Percentiles rank a stretch among this genome's conserved stretches.
Conservation (phyloP, 2,329 filamentous ascomycete genomes). For the Fusarium sp. region DNA sequence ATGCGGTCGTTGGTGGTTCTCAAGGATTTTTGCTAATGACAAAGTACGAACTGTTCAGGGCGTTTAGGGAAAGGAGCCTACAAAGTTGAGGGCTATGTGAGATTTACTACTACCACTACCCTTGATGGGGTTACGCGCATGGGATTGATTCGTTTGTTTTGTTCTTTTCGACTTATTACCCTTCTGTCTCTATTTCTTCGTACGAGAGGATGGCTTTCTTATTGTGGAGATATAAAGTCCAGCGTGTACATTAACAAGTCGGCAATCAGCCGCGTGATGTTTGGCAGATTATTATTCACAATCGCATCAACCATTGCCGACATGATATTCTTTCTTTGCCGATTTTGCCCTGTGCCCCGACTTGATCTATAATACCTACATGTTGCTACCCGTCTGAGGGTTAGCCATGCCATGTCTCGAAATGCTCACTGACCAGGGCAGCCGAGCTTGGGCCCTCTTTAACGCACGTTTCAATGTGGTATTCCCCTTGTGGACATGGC, state of each 20-base stretch:
- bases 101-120: conserved; percentile 35
- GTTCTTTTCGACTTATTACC: conserved; percentile 17
- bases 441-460: conserved; percentile 24
- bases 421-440: neutral
- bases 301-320: neutral
- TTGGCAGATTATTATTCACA: neutral
- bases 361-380: neutral
- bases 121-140: conserved; percentile 41
- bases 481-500: conserved; percentile 11
- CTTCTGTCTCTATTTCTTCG: conserved; percentile 28
- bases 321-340: neutral
- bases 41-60: conserved; percentile 42
- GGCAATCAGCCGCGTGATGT: neutral
- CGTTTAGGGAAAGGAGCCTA: conserved; percentile 42
- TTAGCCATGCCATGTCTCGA: neutral
- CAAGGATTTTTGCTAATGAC: conserved; percentile 39
- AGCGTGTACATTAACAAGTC: conserved; percentile 30
- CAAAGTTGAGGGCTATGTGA: conserved; percentile 40
- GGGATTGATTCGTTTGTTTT: conserved; percentile 29
- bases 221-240: conserved; percentile 12
- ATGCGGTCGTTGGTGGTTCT: conserved; percentile 30
- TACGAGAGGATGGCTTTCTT: conserved; percentile 17
- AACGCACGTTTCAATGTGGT: conserved; percentile 24
- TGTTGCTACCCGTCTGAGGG: neutral
- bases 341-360: neutral